Evolutionary conservation across 1,139 yeast genomes (phyloP).

Genomic region (Pichia sp.): DNA sequence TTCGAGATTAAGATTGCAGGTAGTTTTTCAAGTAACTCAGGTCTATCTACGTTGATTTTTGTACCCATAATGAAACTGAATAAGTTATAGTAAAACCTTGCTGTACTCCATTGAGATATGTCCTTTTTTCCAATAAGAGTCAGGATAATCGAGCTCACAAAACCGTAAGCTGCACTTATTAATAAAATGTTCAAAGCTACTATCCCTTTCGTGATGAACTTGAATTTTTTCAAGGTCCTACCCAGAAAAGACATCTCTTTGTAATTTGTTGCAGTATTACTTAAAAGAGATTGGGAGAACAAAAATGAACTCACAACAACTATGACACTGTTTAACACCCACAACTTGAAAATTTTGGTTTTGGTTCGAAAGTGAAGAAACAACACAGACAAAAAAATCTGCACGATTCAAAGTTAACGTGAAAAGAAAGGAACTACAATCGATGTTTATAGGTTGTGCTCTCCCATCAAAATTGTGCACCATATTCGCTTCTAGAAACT

Average conservation of each 20-base stretch:
- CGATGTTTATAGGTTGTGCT: too few relatives aligned
- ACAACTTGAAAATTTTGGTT: slow-evolving; percentile 5
- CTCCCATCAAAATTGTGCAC: too few relatives aligned
- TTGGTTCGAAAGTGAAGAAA: neutral
- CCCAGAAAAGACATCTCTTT: slow-evolving; percentile 20
- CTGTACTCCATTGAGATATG: slow-evolving; percentile 84
- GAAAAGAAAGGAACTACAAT: too few relatives aligned
- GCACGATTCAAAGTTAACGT: too few relatives aligned
- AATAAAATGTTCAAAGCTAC: slow-evolving; percentile 46
- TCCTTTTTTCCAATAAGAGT: slow-evolving; percentile 67
- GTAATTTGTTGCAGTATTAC: slow-evolving; percentile 1
- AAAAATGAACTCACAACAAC: slow-evolving; percentile 8
- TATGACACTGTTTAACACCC: slow-evolving; percentile 1
- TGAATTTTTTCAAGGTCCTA: slow-evolving; percentile 26
- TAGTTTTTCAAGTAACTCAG: slow-evolving; percentile 40
- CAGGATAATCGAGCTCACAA: slow-evolving; percentile 61
- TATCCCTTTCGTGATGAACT: slow-evolving; percentile 49
- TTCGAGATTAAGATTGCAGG: slow-evolving; percentile 86
- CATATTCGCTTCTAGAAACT: too few relatives aligned
- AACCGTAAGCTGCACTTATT: slow-evolving; percentile 69
- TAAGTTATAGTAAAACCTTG: slow-evolving; percentile 64
- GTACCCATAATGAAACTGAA: slow-evolving; percentile 61
- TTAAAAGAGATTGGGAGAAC: slow-evolving; percentile 3
- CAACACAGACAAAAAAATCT: neutral
- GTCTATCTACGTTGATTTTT: slow-evolving; percentile 59